Base-by-base conservation (phyloP, 2,329 filamentous ascomycete genomes). In the Diaporthe australafricana region DNA sequence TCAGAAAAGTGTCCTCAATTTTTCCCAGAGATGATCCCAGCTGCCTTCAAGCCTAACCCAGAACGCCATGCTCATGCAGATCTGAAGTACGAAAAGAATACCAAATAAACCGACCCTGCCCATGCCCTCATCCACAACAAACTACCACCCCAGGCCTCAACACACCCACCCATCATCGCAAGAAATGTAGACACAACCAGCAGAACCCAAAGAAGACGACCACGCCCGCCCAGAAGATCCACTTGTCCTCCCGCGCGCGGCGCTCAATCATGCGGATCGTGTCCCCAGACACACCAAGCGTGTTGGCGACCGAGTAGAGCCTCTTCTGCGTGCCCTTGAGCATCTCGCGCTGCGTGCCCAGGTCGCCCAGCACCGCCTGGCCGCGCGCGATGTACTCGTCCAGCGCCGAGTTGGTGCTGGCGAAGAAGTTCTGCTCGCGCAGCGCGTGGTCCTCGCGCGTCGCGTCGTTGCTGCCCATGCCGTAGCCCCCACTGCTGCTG, bases 261-360 rank as follows among this genome's bases (percentile, higher is more conserved):
- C 96, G 85, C 84, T 98, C 96, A 52, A 99, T 93, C 94, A 96
- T 98, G 57, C 96, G 91, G 75, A 99, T 99, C 2, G 96, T 99
- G 80, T 98, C 96, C 25, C 96, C 95, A 78, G 93, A 97, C 72
- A 99, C 89, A 0, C 96, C 96, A 60, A 99, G 84, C 27, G 96
- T 98, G 80, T 97, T 98, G 8, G 94, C 96, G 25, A 98, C 95
- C 77, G 90, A 96, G 80, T 98, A 98, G 63, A 99, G 86, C 80
- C 91, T 91, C 81, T 92, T 92, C 83, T 99, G 96, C 27, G 96
- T 98, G 66, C 92, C 94, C 85, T 99, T 99, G 75, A 99, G 87
- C 85, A 98, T 95, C 80, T 98, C 96, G 69, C 94, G 89, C 85
- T 99, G 96, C 78, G 96, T 89, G 3, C 94, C 93, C 70, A 99